These are phyloP conservation scores for Saprolegnia diclina DNA, from an alignment of 352 stramenopile genomes.

Conservation along the genomic window DNA sequence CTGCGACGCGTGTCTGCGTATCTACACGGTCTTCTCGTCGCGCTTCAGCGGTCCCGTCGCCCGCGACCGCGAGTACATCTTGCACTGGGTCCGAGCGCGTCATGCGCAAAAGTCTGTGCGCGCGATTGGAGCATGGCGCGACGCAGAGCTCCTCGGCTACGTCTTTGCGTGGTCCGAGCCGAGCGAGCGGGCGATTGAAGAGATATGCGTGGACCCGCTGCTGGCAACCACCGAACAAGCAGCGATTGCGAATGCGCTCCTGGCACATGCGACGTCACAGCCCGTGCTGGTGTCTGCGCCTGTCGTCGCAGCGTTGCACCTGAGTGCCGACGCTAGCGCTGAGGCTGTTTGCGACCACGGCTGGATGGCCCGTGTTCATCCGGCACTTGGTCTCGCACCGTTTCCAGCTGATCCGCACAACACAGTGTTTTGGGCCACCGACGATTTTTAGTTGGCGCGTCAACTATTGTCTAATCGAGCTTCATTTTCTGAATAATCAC, in stretches of 20 bases:
- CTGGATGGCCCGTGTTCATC: neutral
- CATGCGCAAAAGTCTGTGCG: neutral
- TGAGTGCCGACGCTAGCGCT: neutral
- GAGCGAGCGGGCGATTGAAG: neutral
- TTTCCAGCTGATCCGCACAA: neutral
- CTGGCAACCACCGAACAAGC: neutral
- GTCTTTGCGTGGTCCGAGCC: conserved; percentile 5
- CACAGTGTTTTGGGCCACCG: conserved; percentile 11
- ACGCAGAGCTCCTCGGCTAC: conserved; percentile 8
- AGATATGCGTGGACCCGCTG: conserved; percentile 2
- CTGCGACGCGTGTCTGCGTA: neutral
- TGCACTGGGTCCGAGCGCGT: conserved; percentile 6
- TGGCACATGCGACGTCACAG: neutral
- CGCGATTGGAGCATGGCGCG: neutral
- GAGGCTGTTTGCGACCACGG: neutral
- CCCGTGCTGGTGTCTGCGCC: neutral
- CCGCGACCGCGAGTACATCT: conserved; percentile 2
- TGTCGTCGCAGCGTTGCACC: conserved; percentile 2
- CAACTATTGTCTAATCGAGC: too few relatives aligned
- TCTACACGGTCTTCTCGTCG: conserved; percentile 8
- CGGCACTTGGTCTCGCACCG: neutral
- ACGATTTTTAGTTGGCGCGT: conserved; percentile 13
- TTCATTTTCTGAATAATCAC: too few relatives aligned
- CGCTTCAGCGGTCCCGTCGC: conserved; percentile 15
- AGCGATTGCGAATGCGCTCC: neutral